Base-by-base conservation (phyloP, 139 green algal species). In the Gonium pectorale region DNA sequence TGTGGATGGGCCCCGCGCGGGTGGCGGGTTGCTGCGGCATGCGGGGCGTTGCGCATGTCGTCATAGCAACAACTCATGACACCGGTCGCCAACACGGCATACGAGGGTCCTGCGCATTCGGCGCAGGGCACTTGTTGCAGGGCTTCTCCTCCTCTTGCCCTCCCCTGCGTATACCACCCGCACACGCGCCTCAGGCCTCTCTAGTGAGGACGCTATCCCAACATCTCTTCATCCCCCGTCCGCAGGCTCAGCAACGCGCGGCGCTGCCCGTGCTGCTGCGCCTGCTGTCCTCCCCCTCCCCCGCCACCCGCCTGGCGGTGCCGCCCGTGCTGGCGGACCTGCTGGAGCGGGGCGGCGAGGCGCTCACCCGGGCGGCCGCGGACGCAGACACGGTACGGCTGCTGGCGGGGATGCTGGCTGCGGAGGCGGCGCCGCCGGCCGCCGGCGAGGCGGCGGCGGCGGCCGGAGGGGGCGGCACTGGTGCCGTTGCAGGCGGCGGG, bases 311-410 rank as follows among this genome's bases (percentile, higher is more conserved):
- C 2, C 62, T 63, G 5, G 40, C 62, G 2, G 84, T 83, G 67
- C 75, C 75, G 4, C 37, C 67, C 22, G 73, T 83, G 40, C 75
- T 88, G 56, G 77, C 84, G 1, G 2, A 29, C 0, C 75, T 88
- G 27, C 74, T 88, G 38, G 84, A 88, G 33, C n/a, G n/a, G n/a
- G 68, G 74, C 52, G 90, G 87, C 41, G 75, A 90, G 70, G 85
- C 90, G 51, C 86, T 98, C 59, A 90, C 95, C 66, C 67, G 62
- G 44, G 80, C 88, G 29, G 95, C 95, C 0, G 78, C 88, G 6
- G 94, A 95, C 69, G 89, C 90, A 0, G 92, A 97, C 63, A 89
- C 89, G 3, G 83, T 95, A 21, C 51, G 60, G 15, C 86, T 84
- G 62, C 90, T 96, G 35, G 83, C 87, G 6, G 35, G 26, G 5